These are phyloP conservation scores for Bauhinia variegata DNA, from an alignment of 306 rosid species.

Conservation along the genomic window DNA sequence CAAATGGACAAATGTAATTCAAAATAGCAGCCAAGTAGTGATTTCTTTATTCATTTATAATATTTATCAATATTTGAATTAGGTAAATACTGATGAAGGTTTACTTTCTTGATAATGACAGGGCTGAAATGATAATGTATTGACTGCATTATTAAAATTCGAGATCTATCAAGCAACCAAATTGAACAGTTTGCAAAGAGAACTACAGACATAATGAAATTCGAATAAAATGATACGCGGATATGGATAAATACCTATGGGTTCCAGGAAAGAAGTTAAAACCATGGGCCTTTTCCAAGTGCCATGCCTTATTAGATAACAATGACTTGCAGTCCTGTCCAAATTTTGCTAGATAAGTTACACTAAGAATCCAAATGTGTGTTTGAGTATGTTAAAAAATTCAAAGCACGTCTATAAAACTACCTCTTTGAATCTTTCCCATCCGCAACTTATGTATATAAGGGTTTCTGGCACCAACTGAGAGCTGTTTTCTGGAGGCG, in stretches of 20 bases:
- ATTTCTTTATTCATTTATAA: no score
- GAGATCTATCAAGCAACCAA: neutral
- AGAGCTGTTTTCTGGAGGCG: conserved; percentile 41
- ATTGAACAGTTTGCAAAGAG: conserved; percentile 6
- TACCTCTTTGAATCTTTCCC: conserved; percentile 99
- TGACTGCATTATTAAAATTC: conserved; percentile 1
- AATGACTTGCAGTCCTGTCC: conserved; percentile 80
- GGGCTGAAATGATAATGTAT: neutral
- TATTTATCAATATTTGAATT: neutral
- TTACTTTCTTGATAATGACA: conserved; percentile 1
- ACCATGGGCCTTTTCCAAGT: conserved; percentile 84
- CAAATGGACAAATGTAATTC: no score
- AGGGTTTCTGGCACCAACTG: conserved; percentile 79
- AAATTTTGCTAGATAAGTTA: conserved; percentile 28
- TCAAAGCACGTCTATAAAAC: conserved; percentile 24
- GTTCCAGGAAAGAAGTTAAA: conserved; percentile 90
- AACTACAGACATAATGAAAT: conserved; percentile 1
- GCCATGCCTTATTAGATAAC: conserved; percentile 74
- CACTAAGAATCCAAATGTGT: conserved; percentile 23
- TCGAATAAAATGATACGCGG: neutral
- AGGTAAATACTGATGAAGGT: conserved; percentile 15
- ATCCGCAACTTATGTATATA: conserved; percentile 95
- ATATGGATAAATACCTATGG: conserved; percentile 58
- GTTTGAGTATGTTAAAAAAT: no score
- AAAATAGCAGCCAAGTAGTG: no score